phyloP scores from a whole-genome alignment of 129 eudicot species.

The Arctium lappa region DNA sequence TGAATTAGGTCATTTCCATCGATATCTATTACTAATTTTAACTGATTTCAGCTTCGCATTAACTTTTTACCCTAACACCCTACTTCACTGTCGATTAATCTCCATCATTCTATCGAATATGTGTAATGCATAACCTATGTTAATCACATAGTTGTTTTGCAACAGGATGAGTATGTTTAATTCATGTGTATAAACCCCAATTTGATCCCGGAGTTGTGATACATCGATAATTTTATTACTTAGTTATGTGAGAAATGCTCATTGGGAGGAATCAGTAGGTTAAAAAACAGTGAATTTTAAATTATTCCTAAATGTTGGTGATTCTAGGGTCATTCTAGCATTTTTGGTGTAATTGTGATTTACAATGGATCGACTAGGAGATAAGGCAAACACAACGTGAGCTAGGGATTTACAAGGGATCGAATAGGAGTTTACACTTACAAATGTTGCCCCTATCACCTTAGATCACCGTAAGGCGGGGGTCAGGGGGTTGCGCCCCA shows the following conservation, averaged over 20 bases:
- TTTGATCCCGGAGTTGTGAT: slow-evolving; percentile 1
- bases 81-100: neutral
- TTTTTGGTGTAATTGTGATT: too few species aligned
- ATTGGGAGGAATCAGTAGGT: neutral
- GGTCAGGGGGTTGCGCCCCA: too few species aligned
- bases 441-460: too few species aligned
- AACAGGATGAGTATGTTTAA: neutral
- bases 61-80: slow-evolving; percentile 4
- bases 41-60: slow-evolving; percentile 4
- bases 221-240: neutral
- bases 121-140: neutral
- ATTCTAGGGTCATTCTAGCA: too few species aligned
- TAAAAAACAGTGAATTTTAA: neutral
- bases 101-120: neutral
- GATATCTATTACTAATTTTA: slow-evolving; percentile 1
- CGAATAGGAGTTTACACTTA: too few species aligned
- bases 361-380: too few species aligned
- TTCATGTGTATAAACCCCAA: slow-evolving; percentile 12
- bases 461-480: too few species aligned
- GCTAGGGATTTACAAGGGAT: too few species aligned
- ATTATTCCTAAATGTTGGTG: neutral
- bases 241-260: neutral
- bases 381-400: too few species aligned
- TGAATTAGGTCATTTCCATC: slow-evolving; percentile 1
- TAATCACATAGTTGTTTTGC: neutral